These are phyloP conservation scores for Umbelopsis ramanniana DNA, from an alignment of 192 early-diverging fungal species.

Conservation along the genomic window DNA sequence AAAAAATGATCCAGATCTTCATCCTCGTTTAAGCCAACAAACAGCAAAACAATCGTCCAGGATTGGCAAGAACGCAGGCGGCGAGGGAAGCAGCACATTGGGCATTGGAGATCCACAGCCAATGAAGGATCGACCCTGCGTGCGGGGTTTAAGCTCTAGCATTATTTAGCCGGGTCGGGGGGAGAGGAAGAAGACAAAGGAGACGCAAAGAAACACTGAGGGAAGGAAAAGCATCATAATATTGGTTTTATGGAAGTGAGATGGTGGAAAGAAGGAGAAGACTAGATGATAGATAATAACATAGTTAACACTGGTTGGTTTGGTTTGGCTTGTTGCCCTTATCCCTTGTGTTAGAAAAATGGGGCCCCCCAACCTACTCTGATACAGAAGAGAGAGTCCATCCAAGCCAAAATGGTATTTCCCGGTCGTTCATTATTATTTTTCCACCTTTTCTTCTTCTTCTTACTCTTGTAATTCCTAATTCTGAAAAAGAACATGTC, in stretches of 20 bases:
- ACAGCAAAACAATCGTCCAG: no score
- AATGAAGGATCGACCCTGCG: constrained; percentile 6
- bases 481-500: constrained; percentile 26
- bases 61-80: background rate
- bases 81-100: background rate
- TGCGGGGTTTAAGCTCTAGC: background rate
- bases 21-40: no score
- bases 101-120: background rate
- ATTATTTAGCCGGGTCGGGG: background rate
- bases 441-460: constrained; percentile 11
- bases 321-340: no score
- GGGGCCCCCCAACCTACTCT: no score
- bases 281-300: no score
- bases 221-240: no score
- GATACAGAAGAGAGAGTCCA: no score
- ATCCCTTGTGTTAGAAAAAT: no score
- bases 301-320: no score
- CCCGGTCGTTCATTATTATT: background rate
- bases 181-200: background rate
- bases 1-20: background rate
- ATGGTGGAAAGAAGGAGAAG: no score
- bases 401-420: background rate
- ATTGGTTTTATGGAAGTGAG: no score
- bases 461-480: background rate
- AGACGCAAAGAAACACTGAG: no score